Percentiles rank a stretch among this genome's conserved stretches.
phyloP scores from a whole-genome alignment of 768 basidiomycete species.

The Harrya chromipes region DNA sequence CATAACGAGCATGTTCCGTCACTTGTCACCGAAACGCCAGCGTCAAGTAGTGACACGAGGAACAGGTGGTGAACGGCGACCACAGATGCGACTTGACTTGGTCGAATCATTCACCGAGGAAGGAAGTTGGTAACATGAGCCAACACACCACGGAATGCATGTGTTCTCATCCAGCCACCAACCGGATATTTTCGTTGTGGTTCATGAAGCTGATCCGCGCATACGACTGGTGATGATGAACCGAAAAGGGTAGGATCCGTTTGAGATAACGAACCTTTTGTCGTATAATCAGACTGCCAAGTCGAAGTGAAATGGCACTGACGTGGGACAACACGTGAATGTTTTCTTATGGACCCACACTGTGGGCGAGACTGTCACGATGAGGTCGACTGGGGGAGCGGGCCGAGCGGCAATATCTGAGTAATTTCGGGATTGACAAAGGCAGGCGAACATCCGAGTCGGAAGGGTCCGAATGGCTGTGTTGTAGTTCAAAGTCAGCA shows the following conservation, averaged over 20 bases:
- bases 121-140: neutral
- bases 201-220: conserved; percentile 6
- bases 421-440: neutral
- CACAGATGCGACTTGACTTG: too few relatives aligned
- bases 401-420: neutral
- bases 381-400: neutral
- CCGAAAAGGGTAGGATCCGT: neutral
- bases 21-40: neutral
- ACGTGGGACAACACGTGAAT: conserved; percentile 1
- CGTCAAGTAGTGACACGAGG: neutral
- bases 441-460: too few relatives aligned
- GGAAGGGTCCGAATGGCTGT: too few relatives aligned
- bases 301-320: neutral
- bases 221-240: neutral
- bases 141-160: too few relatives aligned
- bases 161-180: too few relatives aligned
- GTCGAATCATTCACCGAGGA: too few relatives aligned
- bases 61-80: neutral
- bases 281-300: conserved; percentile 2
- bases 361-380: neutral
- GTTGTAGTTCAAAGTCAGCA: too few relatives aligned
- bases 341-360: neutral
- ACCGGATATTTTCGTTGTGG: neutral
- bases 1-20: neutral
- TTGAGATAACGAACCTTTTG: conserved; percentile 1